These are phyloP conservation scores for Hypoxylon sp. DNA, from an alignment of 2,329 filamentous ascomycete genomes.

Conservation along the genomic window DNA sequence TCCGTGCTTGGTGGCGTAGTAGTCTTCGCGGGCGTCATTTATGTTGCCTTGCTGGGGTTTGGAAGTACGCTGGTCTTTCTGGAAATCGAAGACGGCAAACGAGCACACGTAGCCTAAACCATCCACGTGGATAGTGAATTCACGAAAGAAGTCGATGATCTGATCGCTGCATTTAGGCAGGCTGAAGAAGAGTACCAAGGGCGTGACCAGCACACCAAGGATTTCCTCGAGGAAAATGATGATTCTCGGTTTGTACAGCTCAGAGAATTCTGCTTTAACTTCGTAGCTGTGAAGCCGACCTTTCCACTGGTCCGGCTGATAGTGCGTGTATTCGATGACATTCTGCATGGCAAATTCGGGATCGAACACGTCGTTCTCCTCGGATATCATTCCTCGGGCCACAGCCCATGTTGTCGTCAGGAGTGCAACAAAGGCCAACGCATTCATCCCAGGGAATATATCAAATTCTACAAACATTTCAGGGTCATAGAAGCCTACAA, in stretches of 20 bases:
- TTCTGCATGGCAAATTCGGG: slow-evolving; percentile 90
- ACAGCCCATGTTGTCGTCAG: slow-evolving; percentile 88
- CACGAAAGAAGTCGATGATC: slow-evolving; percentile 96
- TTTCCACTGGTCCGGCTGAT: slow-evolving; percentile 90
- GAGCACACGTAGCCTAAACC: slow-evolving; percentile 96
- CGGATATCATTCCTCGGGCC: slow-evolving; percentile 85
- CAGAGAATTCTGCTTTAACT: slow-evolving; percentile 89
- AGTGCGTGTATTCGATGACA: slow-evolving; percentile 94
- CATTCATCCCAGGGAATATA: slow-evolving; percentile 88
- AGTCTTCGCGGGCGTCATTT: slow-evolving; percentile 86
- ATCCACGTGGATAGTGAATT: slow-evolving; percentile 97
- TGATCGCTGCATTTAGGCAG: slow-evolving; percentile 91
- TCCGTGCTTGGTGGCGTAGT: slow-evolving; percentile 94
- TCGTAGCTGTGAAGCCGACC: slow-evolving; percentile 93
- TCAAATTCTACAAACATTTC: slow-evolving; percentile 94
- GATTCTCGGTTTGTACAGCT: slow-evolving; percentile 92
- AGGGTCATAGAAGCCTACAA: slow-evolving; percentile 88
- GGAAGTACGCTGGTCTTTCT: slow-evolving; percentile 75
- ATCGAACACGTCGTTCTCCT: slow-evolving; percentile 91
- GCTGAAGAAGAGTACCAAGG: slow-evolving; percentile 88
- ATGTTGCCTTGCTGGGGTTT: slow-evolving; percentile 58
- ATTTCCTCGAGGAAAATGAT: slow-evolving; percentile 94
- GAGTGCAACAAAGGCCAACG: slow-evolving; percentile 89
- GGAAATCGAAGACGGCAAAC: slow-evolving; percentile 97
- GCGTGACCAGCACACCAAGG: slow-evolving; percentile 91